phyloP scores from a whole-genome alignment of 1,284 basidiomycete genomes.

The Serendipita sp. region DNA sequence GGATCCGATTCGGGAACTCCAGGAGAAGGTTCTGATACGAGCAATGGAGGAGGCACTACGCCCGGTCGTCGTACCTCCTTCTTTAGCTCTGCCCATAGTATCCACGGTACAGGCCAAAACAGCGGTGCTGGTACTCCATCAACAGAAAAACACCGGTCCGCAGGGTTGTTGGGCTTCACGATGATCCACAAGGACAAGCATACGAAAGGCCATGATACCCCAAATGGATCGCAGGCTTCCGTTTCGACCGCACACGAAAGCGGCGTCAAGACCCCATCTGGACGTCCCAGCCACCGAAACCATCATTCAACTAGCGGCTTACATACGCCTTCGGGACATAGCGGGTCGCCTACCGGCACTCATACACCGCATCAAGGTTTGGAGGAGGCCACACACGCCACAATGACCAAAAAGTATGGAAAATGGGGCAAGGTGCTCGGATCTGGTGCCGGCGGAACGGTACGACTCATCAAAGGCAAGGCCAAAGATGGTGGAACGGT shows the following conservation, averaged over 20 bases:
- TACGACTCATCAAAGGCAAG: conserved; percentile 83
- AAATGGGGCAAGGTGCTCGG: conserved; percentile 97
- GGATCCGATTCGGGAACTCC: conserved; percentile 1
- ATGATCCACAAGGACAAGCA: conserved; percentile 23
- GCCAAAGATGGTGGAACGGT: conserved; percentile 66
- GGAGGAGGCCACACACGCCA: conserved; percentile 69
- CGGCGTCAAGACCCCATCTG: conserved; percentile 12
- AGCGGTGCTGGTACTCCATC: conserved; percentile 22
- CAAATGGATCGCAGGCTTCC: conserved; percentile 16
- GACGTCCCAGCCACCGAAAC: conserved; percentile 10
- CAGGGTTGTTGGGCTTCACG: background rate
- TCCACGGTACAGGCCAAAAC: conserved; percentile 21
- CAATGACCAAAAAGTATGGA: conserved; percentile 95
- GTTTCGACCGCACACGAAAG: conserved; percentile 17
- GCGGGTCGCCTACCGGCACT: background rate
- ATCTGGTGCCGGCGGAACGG: conserved; percentile 93
- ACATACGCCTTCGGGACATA: conserved; percentile 15
- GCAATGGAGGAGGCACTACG: background rate
- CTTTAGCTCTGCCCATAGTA: conserved; percentile 19
- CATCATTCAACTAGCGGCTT: conserved; percentile 11
- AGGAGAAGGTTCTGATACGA: background rate
- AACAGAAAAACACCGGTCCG: background rate
- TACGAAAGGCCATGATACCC: conserved; percentile 17
- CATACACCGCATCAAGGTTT: conserved; percentile 13
- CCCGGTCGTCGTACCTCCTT: conserved; percentile 14